phyloP scores from a whole-genome alignment of 768 basidiomycete species.

The Pulveroboletus sp. region DNA sequence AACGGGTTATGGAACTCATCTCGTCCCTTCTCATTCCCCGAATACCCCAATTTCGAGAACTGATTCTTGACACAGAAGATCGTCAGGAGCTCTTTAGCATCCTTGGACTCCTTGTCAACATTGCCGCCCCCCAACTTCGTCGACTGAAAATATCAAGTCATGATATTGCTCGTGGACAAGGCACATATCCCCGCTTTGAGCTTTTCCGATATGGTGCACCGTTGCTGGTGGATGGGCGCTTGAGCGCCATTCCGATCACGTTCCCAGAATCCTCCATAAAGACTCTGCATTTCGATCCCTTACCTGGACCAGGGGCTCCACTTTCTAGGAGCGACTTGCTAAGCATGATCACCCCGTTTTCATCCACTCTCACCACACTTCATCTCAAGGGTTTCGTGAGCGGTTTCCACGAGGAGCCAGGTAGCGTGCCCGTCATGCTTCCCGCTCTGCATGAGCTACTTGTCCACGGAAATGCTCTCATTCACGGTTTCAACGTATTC shows the following conservation, averaged over 20 bases:
- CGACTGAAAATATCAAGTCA: slow-evolving; percentile 29
- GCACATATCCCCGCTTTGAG: slow-evolving; percentile 26
- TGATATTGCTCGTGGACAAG: slow-evolving; percentile 23
- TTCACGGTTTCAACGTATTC: slow-evolving; percentile 33
- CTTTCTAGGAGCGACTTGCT: slow-evolving; percentile 27
- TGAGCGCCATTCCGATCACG: slow-evolving; percentile 32
- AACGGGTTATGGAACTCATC: slow-evolving; percentile 23
- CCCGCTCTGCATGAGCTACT: slow-evolving; percentile 28
- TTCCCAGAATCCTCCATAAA: slow-evolving; percentile 26
- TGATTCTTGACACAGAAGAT: slow-evolving; percentile 30
- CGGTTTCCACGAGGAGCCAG: slow-evolving; percentile 31
- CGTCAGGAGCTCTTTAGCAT: slow-evolving; percentile 27
- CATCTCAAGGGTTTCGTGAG: slow-evolving; percentile 33
- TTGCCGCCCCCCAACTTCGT: slow-evolving; percentile 25
- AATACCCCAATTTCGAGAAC: slow-evolving; percentile 30
- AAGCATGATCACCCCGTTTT: slow-evolving; percentile 28
- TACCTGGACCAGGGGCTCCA: slow-evolving; percentile 27
- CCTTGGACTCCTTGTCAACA: slow-evolving; percentile 21
- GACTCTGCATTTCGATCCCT: slow-evolving; percentile 35
- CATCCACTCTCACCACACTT: slow-evolving; percentile 27
- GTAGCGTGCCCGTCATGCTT: slow-evolving; percentile 30
- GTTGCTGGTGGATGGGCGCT: slow-evolving; percentile 28
- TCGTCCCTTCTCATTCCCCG: slow-evolving; percentile 28
- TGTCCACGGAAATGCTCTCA: slow-evolving; percentile 30
- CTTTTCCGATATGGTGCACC: slow-evolving; percentile 34